Evolutionary conservation across 2,329 filamentous ascomycete species (phyloP), one percentile per base, ranked within the genome.

Genomic region (Chaetomiaceae sp.): DNA sequence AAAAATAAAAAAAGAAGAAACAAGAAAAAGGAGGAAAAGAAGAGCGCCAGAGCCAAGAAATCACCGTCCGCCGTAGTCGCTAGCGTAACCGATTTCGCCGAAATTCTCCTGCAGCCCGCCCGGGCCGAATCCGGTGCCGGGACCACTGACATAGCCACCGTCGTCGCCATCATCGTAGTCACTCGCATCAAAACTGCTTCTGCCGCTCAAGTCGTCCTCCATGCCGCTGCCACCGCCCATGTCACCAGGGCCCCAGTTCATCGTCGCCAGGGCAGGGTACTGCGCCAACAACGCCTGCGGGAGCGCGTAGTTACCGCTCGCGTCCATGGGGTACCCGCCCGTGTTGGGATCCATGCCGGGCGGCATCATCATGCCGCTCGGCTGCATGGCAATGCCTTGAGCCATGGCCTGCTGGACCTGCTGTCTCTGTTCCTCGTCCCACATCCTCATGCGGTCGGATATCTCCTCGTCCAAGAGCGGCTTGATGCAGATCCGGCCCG

Each of bases 381-480:
- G 78, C 54, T 57, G 74, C 78, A 73, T 79, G 70, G 65, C 82
- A 70, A 82, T 80, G 48, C 79, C 81, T 58, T 85, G 82, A 0
- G 61, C 62, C 50, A 62, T 70, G 48, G 71, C 73, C 54, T 68
- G 73, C 67, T 83, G 76, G 71, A 86, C 80, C 50, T 82, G 80
- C 62, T 83, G 76, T 71, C 86, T 79, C 50, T 81, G 80, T 62
- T 89, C 85, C 65, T 89, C 86, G 66, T 85, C 79, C 76, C 85
- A 86, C 23, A 78, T 73, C 41, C 86, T 83, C 63, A 95, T 87
- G 30, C 89, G 78, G 62, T 95, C 90, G 31, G 85, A 73, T 49
- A 90, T 86, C 73, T 99, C 93, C 70, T 99, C 93, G 58, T 99
- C 93, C 1, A 99, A 78, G 12, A 99, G 73, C n/a, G 93, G 91